Percentiles rank a stretch among this genome's conserved stretches.
These are phyloP conservation scores for Alternaria conjuncta DNA, from an alignment of 2,329 filamentous ascomycete genomes.

Conservation along the genomic window DNA sequence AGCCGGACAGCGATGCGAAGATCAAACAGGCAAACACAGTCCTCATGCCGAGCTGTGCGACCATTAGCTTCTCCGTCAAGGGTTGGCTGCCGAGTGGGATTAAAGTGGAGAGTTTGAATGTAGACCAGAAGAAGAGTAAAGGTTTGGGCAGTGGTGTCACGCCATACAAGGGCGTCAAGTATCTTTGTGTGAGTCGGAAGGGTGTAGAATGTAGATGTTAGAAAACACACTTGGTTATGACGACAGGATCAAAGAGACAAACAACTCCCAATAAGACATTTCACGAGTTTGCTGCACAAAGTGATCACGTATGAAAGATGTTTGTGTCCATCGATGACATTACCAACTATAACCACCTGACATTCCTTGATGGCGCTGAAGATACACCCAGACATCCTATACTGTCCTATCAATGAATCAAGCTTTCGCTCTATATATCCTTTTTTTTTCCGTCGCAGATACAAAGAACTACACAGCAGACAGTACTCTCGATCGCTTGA, in stretches of 20 bases:
- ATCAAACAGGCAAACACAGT: slow-evolving; percentile 63
- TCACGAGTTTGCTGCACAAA: not conserved
- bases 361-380: not conserved
- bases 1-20: slow-evolving; percentile 54
- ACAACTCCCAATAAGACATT: not conserved
- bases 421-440: not conserved
- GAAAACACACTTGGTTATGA: not conserved
- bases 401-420: not conserved
- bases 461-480: not conserved
- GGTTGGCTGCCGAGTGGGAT: slow-evolving; percentile 71
- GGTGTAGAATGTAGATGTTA: slow-evolving; percentile 56
- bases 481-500: not conserved
- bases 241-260: not conserved
- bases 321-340: not conserved
- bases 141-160: slow-evolving; percentile 87
- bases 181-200: slow-evolving; percentile 74
- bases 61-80: slow-evolving; percentile 60
- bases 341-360: not conserved
- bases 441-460: not conserved
- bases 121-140: slow-evolving; percentile 78
- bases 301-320: not conserved
- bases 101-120: slow-evolving; percentile 66
- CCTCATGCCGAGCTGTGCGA: slow-evolving; percentile 57
- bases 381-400: not conserved
- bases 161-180: slow-evolving; percentile 98